Percentiles rank a stretch among this genome's conserved stretches.
These are phyloP conservation scores for Maudiozyma bulderi DNA, from an alignment of 805 yeast species.

Conservation along the genomic window DNA sequence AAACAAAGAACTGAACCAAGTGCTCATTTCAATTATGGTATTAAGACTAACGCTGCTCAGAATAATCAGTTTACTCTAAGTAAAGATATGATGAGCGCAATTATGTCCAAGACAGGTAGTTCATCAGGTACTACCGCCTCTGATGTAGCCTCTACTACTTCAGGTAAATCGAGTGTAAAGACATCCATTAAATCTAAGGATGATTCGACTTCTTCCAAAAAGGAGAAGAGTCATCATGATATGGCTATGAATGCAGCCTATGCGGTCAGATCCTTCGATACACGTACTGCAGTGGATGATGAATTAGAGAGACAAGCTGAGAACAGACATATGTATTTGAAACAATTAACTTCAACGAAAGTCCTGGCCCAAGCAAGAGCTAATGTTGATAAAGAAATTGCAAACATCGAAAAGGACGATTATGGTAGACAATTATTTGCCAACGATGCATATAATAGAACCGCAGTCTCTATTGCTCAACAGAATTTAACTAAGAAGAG, in stretches of 20 bases:
- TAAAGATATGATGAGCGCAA: slow-evolving; percentile 14
- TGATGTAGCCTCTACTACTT: background rate
- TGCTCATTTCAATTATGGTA: slow-evolving; percentile 14
- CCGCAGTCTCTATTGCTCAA: slow-evolving; percentile 72
- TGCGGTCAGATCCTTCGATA: slow-evolving; percentile 30
- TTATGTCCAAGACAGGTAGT: slow-evolving; percentile 6
- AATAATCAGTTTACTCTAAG: slow-evolving; percentile 13
- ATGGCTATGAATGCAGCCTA: slow-evolving; percentile 37
- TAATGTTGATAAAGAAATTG: slow-evolving; percentile 37
- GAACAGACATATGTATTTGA: slow-evolving; percentile 20
- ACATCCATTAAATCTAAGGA: background rate
- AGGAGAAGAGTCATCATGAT: slow-evolving; percentile 7
- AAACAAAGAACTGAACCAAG: slow-evolving; percentile 15
- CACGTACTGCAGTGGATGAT: slow-evolving; percentile 28
- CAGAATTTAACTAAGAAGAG: slow-evolving; percentile 47
- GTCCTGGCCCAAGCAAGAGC: slow-evolving; percentile 43
- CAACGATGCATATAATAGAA: slow-evolving; percentile 53
- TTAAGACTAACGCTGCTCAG: slow-evolving; percentile 15
- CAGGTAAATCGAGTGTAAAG: background rate
- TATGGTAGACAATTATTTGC: slow-evolving; percentile 11
- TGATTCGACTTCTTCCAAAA: background rate
- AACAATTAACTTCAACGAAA: slow-evolving; percentile 27
- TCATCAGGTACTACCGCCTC: background rate
- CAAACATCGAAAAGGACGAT: slow-evolving; percentile 36
- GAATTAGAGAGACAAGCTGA: slow-evolving; percentile 37